A percentile compares a stretch with the other conserved stretches of the same genome.
Conservation (phyloP, 176 grass and related monocot species). For the Oryza rufipogon region DNA sequence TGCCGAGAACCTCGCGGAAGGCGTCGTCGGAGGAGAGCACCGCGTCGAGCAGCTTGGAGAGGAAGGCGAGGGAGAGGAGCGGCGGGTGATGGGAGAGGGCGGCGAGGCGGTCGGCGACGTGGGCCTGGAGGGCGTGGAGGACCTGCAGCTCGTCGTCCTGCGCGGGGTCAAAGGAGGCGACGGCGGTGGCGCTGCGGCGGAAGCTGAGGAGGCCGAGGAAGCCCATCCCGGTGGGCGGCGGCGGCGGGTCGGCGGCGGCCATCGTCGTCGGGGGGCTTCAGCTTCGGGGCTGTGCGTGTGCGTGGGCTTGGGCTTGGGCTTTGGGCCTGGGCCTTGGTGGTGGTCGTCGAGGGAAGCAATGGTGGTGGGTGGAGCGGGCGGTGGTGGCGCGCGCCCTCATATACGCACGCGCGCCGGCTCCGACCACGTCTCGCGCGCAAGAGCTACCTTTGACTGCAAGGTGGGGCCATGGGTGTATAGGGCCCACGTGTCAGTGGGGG, state of each 20-base stretch:
- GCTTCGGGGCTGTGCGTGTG: not conserved
- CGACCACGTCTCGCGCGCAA: not conserved
- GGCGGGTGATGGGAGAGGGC: conserved; percentile 33
- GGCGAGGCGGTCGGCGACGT: conserved; percentile 68
- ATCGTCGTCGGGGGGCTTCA: conserved; percentile 18
- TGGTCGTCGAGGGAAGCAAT: not conserved
- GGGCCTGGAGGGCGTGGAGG: conserved; percentile 66
- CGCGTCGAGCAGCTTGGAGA: conserved; percentile 80
- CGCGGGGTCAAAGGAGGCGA: conserved; percentile 72
- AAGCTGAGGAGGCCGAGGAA: conserved; percentile 76
- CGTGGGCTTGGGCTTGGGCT: not conserved
- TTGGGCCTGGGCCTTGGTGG: not conserved
- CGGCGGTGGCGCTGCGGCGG: conserved; percentile 56
- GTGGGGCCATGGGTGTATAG: fast-evolving
- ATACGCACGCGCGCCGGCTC: not conserved
- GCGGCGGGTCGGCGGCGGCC: conserved; percentile 51
- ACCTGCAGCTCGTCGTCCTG: conserved; percentile 65
- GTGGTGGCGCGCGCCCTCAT: conserved; percentile 1
- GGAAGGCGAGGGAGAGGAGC: conserved; percentile 66
- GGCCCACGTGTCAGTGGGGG: not conserved
- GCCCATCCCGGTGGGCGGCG: conserved; percentile 41
- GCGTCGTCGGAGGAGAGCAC: conserved; percentile 60
- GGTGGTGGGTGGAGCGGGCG: conserved; percentile 6
- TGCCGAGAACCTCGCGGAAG: conserved; percentile 57
- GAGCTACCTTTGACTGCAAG: fast-evolving